These are phyloP conservation scores for Lactifluus piperatus DNA, from an alignment of 768 basidiomycete genomes.

Conservation along the genomic window DNA sequence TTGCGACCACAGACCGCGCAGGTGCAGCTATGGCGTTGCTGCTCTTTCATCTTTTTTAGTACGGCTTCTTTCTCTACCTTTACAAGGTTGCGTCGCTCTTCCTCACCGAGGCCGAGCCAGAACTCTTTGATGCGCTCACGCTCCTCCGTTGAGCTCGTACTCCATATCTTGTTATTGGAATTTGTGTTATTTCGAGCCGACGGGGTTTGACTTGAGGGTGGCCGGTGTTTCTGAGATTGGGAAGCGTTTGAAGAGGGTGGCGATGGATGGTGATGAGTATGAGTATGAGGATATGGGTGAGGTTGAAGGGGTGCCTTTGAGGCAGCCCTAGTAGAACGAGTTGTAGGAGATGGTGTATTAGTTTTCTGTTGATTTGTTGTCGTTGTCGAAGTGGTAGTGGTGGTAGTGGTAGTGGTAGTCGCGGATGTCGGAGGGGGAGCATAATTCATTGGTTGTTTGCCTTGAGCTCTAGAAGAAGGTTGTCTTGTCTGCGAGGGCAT, in stretches of 20 bases:
- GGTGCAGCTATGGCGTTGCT: constrained; percentile 92
- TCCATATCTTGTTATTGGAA: constrained; percentile 81
- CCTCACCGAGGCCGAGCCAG: constrained; percentile 90
- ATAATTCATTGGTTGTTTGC: constrained; percentile 90
- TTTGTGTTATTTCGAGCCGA: constrained; percentile 12
- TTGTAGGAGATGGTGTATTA: constrained; percentile 26
- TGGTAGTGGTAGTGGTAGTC: constrained; percentile 28
- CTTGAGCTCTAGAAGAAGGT: constrained; percentile 68
- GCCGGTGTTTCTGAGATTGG: constrained; percentile 31
- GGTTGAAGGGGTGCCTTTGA: constrained; percentile 50
- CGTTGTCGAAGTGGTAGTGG: constrained; percentile 17
- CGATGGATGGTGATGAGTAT: constrained; percentile 49
- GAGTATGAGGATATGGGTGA: constrained; percentile 42
- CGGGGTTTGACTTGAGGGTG: constrained; percentile 24
- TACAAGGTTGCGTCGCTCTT: constrained; percentile 85
- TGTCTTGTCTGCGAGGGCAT: constrained; percentile 16
- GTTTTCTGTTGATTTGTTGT: constrained; percentile 13
- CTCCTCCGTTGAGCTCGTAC: constrained; percentile 85
- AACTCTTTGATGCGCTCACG: constrained; percentile 97
- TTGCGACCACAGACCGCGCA: constrained; percentile 97
- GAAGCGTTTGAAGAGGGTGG: constrained; percentile 36
- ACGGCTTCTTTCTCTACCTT: constrained; percentile 98
- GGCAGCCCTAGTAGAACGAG: constrained; percentile 30
- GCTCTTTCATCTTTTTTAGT: constrained; percentile 98
- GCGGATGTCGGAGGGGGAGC: constrained; percentile 26